Evolutionary conservation across 2,329 filamentous ascomycete genomes (phyloP).

Genomic region (Fusarium goolgardi): DNA sequence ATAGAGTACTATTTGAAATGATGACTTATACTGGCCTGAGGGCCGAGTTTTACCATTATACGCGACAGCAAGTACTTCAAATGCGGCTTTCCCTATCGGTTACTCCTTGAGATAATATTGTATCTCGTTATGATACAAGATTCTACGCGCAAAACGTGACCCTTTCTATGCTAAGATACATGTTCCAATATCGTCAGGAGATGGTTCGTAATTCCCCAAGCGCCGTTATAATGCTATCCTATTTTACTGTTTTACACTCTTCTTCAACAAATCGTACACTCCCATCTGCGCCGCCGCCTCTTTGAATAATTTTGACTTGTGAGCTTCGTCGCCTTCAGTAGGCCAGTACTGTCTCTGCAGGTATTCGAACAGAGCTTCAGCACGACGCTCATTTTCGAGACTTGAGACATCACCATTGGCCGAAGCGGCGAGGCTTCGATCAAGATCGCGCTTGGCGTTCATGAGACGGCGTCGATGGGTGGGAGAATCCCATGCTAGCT

Average conservation of each 20-base stretch:
- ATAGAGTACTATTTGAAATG: not conserved
- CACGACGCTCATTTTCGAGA: constrained; percentile 53
- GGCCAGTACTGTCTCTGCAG: constrained; percentile 56
- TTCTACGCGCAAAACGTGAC: not conserved
- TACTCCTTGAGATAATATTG: not conserved
- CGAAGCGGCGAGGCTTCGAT: constrained; percentile 52
- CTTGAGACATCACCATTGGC: constrained; percentile 49
- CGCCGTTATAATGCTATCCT: constrained; percentile 7
- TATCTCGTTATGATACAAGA: constrained; percentile 14
- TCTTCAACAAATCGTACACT: constrained; percentile 52
- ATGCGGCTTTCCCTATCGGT: not conserved
- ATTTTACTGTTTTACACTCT: constrained; percentile 30
- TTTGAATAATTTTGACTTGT: constrained; percentile 46
- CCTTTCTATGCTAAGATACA: constrained; percentile 23
- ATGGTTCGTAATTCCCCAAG: constrained; percentile 3
- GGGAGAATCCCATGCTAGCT: constrained; percentile 57
- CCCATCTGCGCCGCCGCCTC: constrained; percentile 58
- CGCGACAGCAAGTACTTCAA: not conserved
- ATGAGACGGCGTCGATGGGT: constrained; percentile 56
- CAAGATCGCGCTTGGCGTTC: constrained; percentile 57
- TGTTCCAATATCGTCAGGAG: constrained; percentile 9
- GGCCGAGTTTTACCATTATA: not conserved
- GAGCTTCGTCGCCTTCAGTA: constrained; percentile 37
- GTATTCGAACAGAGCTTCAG: constrained; percentile 57
- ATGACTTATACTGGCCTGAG: not conserved